Evolutionary conservation across 2,329 filamentous ascomycete species (phyloP), one percentile per base, ranked within the genome.

Genomic region (Leptographium lundbergii): DNA sequence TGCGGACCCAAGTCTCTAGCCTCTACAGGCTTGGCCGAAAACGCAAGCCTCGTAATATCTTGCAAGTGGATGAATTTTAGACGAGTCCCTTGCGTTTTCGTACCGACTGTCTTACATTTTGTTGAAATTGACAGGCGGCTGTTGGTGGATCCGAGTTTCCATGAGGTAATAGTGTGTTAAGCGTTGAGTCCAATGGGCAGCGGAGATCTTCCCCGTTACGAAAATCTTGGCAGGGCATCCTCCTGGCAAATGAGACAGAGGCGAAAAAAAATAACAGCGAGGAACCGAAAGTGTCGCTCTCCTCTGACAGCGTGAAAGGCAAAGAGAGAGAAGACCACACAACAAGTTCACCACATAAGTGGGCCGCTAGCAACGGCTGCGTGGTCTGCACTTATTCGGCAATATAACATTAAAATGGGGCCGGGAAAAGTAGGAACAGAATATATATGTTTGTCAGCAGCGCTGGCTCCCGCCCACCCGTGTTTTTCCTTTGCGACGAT

Each of bases 61-160:
- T 42, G 39, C 19, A 19, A 14, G 13, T 17, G 39, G 39, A 19
- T 42, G 39, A 42, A 19, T 42, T 42, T 42, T 42, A 42, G 39
- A 42, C 39, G 39, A 7, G 6, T 25, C 5, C 19, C n/a, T 22
- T 50, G 24, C n/a, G 14, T 25, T 24, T 50, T 25, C 47, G 19
- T 50, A 25, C 47, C 22, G 47, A 48, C 24, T 34, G 32, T 50
- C 13, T 25, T 11, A 24, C n/a, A 50, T 25, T 17, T 24, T 22
- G 17, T 25, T n/a, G n/a, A 25, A 50, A 25, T 42, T 42, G 39
- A 27, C 56, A 42, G 45, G 32, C 25, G 51, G 32, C 34, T 45
- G 56, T 57, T 57, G 56, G 56, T 22, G 22, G 48, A 25, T 25
- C n/a, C n/a, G 55, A n/a, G 56, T 57, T 57, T 57, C 32, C 19